Evolutionary conservation across 768 basidiomycete species (phyloP).

Genomic region (Rhizopogon vesiculosus): DNA sequence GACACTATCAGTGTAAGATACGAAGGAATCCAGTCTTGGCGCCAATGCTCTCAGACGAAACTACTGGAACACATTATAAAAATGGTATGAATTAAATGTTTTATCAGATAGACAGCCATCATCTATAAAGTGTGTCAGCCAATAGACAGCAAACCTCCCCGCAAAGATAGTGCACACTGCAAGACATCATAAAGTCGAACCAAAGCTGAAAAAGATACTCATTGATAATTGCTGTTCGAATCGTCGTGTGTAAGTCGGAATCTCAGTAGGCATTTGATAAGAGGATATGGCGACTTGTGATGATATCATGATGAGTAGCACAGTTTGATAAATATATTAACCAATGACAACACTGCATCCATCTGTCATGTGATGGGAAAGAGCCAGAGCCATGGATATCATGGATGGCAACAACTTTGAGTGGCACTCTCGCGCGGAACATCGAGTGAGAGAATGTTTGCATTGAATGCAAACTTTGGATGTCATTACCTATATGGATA

Average conservation of each 20-base stretch:
- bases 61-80: not conserved
- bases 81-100: not conserved
- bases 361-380: too few relatives aligned
- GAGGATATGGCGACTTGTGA: conserved; percentile 70
- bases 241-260: conserved; percentile 56
- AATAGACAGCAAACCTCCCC: conserved; percentile 51
- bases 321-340: too few relatives aligned
- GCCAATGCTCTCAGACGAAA: not conserved
- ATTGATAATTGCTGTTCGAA: conserved; percentile 80
- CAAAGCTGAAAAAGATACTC: conserved; percentile 15
- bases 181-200: not conserved
- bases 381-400: too few relatives aligned
- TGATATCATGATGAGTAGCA: too few relatives aligned
- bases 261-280: conserved; percentile 70
- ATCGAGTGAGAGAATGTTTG: too few relatives aligned
- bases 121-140: conserved; percentile 65
- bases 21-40: too few relatives aligned
- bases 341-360: too few relatives aligned
- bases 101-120: conserved; percentile 75
- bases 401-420: too few relatives aligned
- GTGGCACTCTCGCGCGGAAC: too few relatives aligned
- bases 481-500: too few relatives aligned
- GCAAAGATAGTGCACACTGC: conserved; percentile 71
- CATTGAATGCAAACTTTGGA: too few relatives aligned
- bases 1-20: not conserved